Conservation (phyloP, 257 asterid genomes). For the Fraxinus anomala region DNA sequence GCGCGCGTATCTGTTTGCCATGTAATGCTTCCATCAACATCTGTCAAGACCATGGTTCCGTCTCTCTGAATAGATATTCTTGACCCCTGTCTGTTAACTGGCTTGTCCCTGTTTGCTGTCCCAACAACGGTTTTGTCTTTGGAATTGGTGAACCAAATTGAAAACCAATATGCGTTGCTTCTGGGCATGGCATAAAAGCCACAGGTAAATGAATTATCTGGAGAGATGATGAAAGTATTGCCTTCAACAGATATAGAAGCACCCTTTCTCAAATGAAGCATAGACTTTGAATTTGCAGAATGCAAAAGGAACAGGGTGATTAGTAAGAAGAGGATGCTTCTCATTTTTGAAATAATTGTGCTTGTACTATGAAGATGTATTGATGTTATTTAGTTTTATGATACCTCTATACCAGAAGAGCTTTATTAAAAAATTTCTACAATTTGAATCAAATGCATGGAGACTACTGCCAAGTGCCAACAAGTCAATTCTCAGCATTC, state of each 20-base stretch:
- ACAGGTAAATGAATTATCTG: conserved; percentile 34
- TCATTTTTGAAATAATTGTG: background rate
- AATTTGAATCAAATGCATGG: too few relatives aligned
- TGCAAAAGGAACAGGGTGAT: background rate
- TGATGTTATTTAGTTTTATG: background rate
- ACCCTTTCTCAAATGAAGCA: conserved; percentile 18
- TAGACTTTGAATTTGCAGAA: conserved; percentile 12
- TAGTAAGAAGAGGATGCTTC: background rate
- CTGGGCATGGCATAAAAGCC: conserved; percentile 31
- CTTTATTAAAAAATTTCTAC: too few relatives aligned
- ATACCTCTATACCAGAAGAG: too few relatives aligned
- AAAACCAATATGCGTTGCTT: conserved; percentile 36
- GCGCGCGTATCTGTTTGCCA: conserved; percentile 35
- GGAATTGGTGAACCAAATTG: conserved; percentile 43
- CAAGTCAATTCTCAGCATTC: too few relatives aligned
- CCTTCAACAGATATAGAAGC: conserved; percentile 33
- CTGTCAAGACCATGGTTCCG: conserved; percentile 37
- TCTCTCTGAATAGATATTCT: conserved; percentile 20
- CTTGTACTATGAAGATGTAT: background rate
- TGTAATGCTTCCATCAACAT: conserved; percentile 34
- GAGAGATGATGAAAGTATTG: conserved; percentile 30
- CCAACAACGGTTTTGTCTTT: conserved; percentile 8
- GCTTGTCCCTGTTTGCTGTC: background rate
- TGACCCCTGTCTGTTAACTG: conserved; percentile 23
- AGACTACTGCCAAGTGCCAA: too few relatives aligned